Base-by-base conservation (phyloP, 768 basidiomycete species). In the Boletus fagicola region DNA sequence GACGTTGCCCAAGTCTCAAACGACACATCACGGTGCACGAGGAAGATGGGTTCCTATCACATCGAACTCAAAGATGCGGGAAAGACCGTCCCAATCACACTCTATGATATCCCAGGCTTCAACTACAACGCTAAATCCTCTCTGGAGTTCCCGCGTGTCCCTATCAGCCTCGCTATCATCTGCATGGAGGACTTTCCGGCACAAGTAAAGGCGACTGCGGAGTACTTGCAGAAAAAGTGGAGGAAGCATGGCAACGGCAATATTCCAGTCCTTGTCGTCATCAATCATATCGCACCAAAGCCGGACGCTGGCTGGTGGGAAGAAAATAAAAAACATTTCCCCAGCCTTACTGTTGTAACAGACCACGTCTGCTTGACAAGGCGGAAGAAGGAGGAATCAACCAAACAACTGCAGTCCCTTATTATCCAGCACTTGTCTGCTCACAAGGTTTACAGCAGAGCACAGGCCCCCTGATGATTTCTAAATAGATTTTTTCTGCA, bases 71-170 rank as follows among this genome's bases (percentile, higher is more conserved):
- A 20, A 22, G 60, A 59, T 12, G 47, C 12, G 0, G 22, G 52
- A 35, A 57, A 53, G 33, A 42, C n/a, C 36, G 49, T 64, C 48
- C 61, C 53, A 3, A 38, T 65, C 47, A 61, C 50, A 20, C 59
- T 68, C 18, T 68, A 68, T 22, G 68, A 69, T 30, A 56, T 67
- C 13, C 68, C 68, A 3, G 63, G 63, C 2, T 66, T 65, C 49
- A 20, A 63, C 43, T 60, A 60, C 35, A 63, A 60, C 5, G 52
- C 61, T 8, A 62, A 48, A 49, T 66, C 65, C 31, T 60, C 60
- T 9, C 57, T 62, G n/a, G 49, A 65, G 18, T 54, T 66, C 31
- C 62, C 66, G 0, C 56, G 59, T 2, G 66, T 65, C 7, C 60
- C 60, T 8, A 62, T 66, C 49, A 65, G 57, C 52, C 65, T 66